Evolutionary conservation across 495 filamentous ascomycete genomes (phyloP).

Genomic region (Neurospora sp.): DNA sequence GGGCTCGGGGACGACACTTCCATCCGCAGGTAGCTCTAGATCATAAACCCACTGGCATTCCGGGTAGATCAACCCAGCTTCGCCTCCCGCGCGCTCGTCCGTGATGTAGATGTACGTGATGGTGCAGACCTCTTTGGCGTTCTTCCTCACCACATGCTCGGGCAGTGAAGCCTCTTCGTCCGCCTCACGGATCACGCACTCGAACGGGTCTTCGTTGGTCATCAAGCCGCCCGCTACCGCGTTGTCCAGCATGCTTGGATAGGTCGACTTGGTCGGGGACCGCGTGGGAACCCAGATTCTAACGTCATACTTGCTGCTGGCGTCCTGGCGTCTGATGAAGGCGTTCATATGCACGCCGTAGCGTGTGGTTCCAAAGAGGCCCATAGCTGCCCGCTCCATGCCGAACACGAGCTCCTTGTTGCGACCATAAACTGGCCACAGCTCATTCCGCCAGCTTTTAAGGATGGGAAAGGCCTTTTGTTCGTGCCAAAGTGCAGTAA

Average conservation of each 20-base stretch:
- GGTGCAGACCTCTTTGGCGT: constrained; percentile 50
- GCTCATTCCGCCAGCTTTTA: constrained; percentile 77
- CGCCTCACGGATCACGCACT: constrained; percentile 75
- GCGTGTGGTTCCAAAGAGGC: constrained; percentile 75
- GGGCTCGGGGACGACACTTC: constrained; percentile 52
- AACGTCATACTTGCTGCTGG: constrained; percentile 40
- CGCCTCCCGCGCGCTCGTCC: constrained; percentile 68
- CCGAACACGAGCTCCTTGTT: constrained; percentile 54
- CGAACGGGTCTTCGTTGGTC: constrained; percentile 63
- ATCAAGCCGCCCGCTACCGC: constrained; percentile 85
- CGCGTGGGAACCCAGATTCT: constrained; percentile 80
- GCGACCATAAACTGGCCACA: constrained; percentile 71
- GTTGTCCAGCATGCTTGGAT: constrained; percentile 84
- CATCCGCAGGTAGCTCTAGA: constrained; percentile 57
- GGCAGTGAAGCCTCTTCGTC: constrained; percentile 85
- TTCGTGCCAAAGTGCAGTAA: constrained; percentile 53
- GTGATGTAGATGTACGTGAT: constrained; percentile 82
- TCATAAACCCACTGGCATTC: constrained; percentile 92
- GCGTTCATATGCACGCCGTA: constrained; percentile 89
- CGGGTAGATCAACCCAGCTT: constrained; percentile 78
- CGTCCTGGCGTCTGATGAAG: constrained; percentile 47
- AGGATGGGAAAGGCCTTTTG: constrained; percentile 59
- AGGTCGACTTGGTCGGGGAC: constrained; percentile 69
- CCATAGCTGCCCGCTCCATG: constrained; percentile 68
- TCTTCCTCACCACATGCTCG: constrained; percentile 52